Conservation (phyloP, 2,329 filamentous ascomycete genomes). For the Teratosphaeria destructans region DNA sequence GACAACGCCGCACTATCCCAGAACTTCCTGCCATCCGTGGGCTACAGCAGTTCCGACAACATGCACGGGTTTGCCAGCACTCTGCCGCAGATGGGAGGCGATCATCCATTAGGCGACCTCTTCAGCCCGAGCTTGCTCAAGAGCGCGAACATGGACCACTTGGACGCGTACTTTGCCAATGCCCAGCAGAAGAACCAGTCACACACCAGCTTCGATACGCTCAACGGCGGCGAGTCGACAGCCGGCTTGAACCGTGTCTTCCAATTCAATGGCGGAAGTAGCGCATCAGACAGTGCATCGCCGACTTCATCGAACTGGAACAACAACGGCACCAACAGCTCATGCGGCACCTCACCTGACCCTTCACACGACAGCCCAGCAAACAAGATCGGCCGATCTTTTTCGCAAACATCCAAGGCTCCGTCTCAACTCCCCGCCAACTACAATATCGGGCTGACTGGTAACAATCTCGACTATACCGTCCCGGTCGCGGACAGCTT, state of each 20-base stretch:
- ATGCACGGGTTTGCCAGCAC: constrained; percentile 26
- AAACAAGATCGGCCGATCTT: constrained; percentile 42
- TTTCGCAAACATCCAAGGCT: constrained; percentile 9
- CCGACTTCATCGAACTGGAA: constrained; percentile 42
- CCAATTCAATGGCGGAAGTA: constrained; percentile 40
- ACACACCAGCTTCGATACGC: constrained; percentile 12
- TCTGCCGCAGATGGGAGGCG: constrained; percentile 24
- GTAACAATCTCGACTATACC: constrained; percentile 15
- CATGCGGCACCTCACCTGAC: constrained; percentile 67
- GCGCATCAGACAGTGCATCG: constrained; percentile 38
- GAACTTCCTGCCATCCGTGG: constrained; percentile 13
- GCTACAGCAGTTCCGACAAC: constrained; percentile 24
- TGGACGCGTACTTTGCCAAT: constrained; percentile 23
- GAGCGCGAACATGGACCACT: constrained; percentile 27
- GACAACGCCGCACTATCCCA: constrained; percentile 9
- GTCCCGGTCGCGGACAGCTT: constrained; percentile 54
- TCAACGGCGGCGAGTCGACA: constrained; percentile 33
- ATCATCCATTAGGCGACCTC: constrained; percentile 41
- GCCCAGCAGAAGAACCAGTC: constrained; percentile 9
- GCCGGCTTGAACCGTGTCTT: constrained; percentile 36
- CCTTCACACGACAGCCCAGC: constrained; percentile 61
- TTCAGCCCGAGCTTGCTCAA: constrained; percentile 49
- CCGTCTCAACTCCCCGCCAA: constrained; percentile 6
- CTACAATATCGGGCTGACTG: constrained; percentile 4
- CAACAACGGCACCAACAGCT: constrained; percentile 50